Evolutionary conservation across 331 rosid species (phyloP).

Genomic region (Pyrus hybrid): DNA sequence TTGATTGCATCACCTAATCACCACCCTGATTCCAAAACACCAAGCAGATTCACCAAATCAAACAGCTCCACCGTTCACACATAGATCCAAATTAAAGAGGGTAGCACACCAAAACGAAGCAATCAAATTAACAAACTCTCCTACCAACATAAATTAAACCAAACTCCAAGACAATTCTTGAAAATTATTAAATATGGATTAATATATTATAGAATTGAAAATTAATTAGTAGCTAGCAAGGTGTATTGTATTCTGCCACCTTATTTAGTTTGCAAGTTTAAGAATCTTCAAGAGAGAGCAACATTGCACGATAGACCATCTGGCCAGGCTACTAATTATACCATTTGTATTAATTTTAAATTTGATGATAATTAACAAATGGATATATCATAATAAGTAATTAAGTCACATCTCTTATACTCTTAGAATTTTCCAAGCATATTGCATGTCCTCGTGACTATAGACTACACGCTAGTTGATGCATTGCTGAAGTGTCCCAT

Average conservation of each 20-base stretch:
- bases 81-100: no score
- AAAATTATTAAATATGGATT: background rate
- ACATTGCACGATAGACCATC: background rate
- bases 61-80: no score
- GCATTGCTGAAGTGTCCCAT: background rate
- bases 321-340: background rate
- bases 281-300: background rate
- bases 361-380: background rate
- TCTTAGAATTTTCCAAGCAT: background rate
- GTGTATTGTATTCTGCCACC: background rate
- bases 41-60: no score
- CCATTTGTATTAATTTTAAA: background rate
- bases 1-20: no score
- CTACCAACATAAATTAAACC: background rate
- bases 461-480: background rate
- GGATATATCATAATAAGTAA: background rate
- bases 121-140: background rate
- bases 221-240: background rate
- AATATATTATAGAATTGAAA: background rate
- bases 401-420: background rate
- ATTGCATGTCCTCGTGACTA: slow-evolving; percentile 7
- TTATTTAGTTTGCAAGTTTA: background rate
- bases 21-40: no score
- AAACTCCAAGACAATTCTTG: no score
- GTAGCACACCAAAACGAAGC: no score